Evolutionary conservation across 768 basidiomycete species (phyloP).

Genomic region (Mycena olivaceomarginata): DNA sequence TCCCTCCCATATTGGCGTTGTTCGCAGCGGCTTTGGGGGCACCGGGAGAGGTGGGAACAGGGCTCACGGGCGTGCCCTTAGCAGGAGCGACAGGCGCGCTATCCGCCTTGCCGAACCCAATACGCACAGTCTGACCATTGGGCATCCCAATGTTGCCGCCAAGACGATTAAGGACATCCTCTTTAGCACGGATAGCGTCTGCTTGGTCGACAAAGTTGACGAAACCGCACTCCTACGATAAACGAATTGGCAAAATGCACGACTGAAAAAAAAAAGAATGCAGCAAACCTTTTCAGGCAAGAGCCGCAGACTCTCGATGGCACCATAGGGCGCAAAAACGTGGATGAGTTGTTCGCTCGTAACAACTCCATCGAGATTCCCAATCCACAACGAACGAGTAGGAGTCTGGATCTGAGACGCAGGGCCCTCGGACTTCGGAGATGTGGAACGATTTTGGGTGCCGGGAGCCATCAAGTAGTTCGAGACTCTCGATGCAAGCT

Average conservation of each 20-base stretch:
- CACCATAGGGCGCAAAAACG: conserved; percentile 97
- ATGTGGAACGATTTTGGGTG: conserved; percentile 84
- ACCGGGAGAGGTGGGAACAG: conserved; percentile 80
- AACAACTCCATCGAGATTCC: conserved; percentile 96
- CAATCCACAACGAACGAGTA: conserved; percentile 98
- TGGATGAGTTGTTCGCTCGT: conserved; percentile 96
- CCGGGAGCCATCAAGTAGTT: conserved; percentile 83
- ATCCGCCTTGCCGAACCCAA: conserved; percentile 98
- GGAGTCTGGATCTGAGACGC: conserved; percentile 92
- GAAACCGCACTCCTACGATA: conserved; percentile 94
- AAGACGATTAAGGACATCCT: conserved; percentile 96
- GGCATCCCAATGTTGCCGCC: conserved; percentile 96
- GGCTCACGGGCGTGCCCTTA: conserved; percentile 81
- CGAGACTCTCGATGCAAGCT: conserved; percentile 73
- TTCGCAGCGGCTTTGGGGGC: conserved; percentile 67
- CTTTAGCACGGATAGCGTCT: conserved; percentile 98
- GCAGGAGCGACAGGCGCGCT: conserved; percentile 95
- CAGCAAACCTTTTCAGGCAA: conserved; percentile 94
- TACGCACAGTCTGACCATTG: conserved; percentile 96
- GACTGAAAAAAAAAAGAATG: conserved; percentile 27
- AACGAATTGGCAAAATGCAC: conserved; percentile 25
- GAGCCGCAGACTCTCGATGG: conserved; percentile 95
- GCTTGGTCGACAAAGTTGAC: conserved; percentile 98
- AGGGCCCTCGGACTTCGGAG: conserved; percentile 86
- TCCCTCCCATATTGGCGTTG: conserved; percentile 73